Base-by-base conservation (phyloP, 2,329 filamentous ascomycete genomes). In the Penicillium paneum region DNA sequence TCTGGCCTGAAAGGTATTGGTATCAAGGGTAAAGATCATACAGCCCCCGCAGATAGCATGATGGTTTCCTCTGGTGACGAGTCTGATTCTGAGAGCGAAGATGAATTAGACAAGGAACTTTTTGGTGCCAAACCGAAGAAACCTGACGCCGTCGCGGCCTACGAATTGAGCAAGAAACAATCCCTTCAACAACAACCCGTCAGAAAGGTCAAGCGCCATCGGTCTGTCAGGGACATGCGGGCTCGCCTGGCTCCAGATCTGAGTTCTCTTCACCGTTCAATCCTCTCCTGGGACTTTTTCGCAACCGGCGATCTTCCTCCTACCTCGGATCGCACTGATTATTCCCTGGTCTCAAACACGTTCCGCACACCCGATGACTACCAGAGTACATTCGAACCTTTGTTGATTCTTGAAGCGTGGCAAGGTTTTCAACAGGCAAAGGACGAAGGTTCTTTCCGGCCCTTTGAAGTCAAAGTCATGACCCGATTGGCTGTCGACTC, bases 241-340 rank as follows among this genome's bases (percentile, higher is more conserved):
- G 93, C 94, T 60, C 88, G 94, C 58, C 80, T 99, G 56, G 89
- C 92, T 31, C 94, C 95, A 8, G 90, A 95, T 61, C 88, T 99
- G 75, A 88, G 91, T 35, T 81, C 84, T 15, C 76, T 99, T 29
- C 94, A 97, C 70, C 87, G 89, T 64, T 87, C 87, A 17, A 91
- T 99, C 47, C 83, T 99, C 3, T 83, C 88, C 52, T 99, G 94
- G 94, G 90, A 99, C 62, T 96, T 95, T 62, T 99, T 97, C 72
- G 89, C 96, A 66, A 79, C 85, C 42, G 91, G 91, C 28, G 90
- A 92, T 66, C 89, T 92, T 55, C 94, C 94, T 6, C 92, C 94
- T 0, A 83, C 81, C 54, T 80, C 81, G 6, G 87, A 84, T 48
- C 84, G 84, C 15, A 85, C 86, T 44, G 81, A 84, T 41, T 96